Evolutionary conservation across 371 early-diverging fungal genomes (phyloP).

Genomic region (Saksenaea vasiformis): DNA sequence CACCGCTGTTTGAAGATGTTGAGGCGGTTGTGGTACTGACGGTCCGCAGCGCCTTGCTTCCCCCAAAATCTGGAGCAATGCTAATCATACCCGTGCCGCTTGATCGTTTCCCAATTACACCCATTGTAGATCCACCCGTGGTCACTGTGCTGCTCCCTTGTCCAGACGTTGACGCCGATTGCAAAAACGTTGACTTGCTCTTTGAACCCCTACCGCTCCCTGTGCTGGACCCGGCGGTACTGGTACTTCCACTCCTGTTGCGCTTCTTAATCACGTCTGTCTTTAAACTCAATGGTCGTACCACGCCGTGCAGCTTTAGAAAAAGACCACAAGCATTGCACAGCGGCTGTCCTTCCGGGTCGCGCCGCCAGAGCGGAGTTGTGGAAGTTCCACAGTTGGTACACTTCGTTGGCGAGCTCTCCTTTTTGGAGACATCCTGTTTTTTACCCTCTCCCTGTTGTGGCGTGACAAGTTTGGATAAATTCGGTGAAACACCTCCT

Average conservation of each 20-base stretch:
- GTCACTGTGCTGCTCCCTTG: conserved; percentile 1
- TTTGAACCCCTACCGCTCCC: neutral
- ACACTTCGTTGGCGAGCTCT: conserved; percentile 56
- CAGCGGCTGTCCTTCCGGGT: conserved; percentile 65
- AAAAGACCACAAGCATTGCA: conserved; percentile 68
- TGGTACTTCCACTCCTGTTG: conserved; percentile 50
- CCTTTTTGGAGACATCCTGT: conserved; percentile 31
- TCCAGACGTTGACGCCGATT: neutral
- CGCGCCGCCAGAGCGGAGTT: conserved; percentile 96
- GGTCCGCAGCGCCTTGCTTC: conserved; percentile 8
- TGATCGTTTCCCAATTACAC: conserved; percentile 27
- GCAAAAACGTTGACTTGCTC: neutral
- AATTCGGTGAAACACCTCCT: conserved; percentile 7
- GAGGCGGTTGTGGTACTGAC: neutral
- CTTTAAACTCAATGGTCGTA: conserved; percentile 77
- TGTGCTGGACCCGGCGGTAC: neutral
- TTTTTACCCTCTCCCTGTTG: conserved; percentile 7
- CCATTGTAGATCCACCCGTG: conserved; percentile 19
- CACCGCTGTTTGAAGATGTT: neutral
- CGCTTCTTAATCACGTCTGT: conserved; percentile 84
- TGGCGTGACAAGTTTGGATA: conserved; percentile 12
- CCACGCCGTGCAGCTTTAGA: conserved; percentile 82
- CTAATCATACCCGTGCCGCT: conserved; percentile 23
- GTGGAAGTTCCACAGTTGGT: conserved; percentile 86
- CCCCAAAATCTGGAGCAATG: conserved; percentile 18